A percentile compares a stretch with the other conserved stretches of the same genome.
Conservation (phyloP, 495 filamentous ascomycete species). For the Aspergillus ellipticus region DNA sequence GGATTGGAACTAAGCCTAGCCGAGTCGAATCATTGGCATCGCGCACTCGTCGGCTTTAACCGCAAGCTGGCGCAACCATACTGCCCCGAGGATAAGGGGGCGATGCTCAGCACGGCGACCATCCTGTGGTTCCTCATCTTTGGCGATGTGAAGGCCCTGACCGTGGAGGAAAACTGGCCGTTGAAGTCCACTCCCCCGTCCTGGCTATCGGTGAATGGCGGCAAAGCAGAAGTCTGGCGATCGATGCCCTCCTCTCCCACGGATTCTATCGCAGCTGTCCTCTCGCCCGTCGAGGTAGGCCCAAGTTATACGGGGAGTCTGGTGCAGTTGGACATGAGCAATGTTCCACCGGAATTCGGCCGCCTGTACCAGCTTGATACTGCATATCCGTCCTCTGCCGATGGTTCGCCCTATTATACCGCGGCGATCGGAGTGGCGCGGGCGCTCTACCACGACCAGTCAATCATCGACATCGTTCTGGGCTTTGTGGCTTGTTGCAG, state of each 20-base stretch:
- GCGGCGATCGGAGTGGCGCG: neutral
- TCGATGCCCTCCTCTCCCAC: neutral
- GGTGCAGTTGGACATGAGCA: neutral
- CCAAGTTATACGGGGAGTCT: too few relatives aligned
- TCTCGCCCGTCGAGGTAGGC: neutral
- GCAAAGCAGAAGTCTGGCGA: conserved; percentile 1
- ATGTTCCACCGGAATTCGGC: neutral
- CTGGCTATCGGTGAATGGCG: neutral
- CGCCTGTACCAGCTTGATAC: neutral
- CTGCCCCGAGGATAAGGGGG: neutral
- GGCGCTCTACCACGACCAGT: neutral
- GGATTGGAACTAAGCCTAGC: too few relatives aligned
- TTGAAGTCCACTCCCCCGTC: neutral
- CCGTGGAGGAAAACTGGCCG: neutral
- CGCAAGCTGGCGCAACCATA: neutral
- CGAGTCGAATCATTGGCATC: neutral
- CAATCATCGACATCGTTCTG: neutral
- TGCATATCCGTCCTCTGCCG: neutral
- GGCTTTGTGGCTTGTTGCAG: neutral
- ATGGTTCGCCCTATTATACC: neutral
- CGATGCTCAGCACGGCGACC: neutral
- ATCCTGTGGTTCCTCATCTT: neutral
- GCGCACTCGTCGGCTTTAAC: neutral
- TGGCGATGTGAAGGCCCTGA: neutral
- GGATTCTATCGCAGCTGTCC: neutral